Conservation (phyloP, 495 filamentous ascomycete species). For the Letharia columbiana region DNA sequence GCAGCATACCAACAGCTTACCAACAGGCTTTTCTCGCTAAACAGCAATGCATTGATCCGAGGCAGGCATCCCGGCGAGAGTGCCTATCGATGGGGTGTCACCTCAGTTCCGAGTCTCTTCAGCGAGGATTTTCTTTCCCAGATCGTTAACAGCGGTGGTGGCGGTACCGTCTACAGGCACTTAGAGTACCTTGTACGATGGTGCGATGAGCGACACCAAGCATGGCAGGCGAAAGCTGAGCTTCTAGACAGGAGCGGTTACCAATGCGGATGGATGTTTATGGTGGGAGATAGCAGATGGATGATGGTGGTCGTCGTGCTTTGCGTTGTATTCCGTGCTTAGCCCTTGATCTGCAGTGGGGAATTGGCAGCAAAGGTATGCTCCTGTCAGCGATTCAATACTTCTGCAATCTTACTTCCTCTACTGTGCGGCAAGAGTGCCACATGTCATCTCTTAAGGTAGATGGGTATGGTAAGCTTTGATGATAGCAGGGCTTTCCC, state of each 20-base stretch:
- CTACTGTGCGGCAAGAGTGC: background rate
- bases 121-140: background rate
- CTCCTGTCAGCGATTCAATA: background rate
- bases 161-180: background rate
- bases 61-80: background rate
- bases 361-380: background rate
- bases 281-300: background rate
- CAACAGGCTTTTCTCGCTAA: background rate
- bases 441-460: background rate
- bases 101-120: background rate
- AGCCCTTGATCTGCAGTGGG: background rate
- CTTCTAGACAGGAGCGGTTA: background rate
- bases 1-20: background rate
- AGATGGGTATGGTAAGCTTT: background rate
- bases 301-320: background rate
- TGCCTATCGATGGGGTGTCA: background rate
- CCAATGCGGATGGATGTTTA: background rate
- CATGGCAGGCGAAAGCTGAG: background rate
- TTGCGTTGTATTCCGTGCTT: background rate
- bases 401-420: background rate
- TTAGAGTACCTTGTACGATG: background rate
- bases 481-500: background rate
- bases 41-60: background rate
- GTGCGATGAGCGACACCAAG: background rate
- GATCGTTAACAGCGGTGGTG: background rate